Percentiles rank a stretch among this genome's conserved stretches.
These are phyloP conservation scores for Candida mesenterica DNA, from an alignment of 1,139 yeast species.

Conservation along the genomic window DNA sequence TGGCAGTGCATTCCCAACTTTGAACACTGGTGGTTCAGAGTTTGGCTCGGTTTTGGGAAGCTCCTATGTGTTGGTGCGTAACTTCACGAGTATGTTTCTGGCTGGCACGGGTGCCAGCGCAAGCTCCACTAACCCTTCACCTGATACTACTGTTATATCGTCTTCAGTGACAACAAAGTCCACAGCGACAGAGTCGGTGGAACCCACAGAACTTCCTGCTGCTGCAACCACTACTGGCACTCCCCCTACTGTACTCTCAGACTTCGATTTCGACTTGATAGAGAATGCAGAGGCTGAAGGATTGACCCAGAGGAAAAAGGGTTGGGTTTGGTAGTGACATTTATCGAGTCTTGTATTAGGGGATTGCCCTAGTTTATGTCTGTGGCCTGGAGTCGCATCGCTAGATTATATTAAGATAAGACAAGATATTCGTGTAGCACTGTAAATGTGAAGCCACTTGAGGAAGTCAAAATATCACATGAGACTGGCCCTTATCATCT, in stretches of 20 bases:
- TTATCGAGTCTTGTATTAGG: neutral
- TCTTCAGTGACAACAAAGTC: no score
- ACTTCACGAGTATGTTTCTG: slow-evolving; percentile 13
- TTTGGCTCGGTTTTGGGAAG: slow-evolving; percentile 12
- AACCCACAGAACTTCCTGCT: slow-evolving; percentile 1
- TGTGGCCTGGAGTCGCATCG: no score
- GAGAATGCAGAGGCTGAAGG: slow-evolving; percentile 21
- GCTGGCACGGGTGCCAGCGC: no score
- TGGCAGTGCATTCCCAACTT: neutral
- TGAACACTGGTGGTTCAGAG: neutral
- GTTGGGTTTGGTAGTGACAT: slow-evolving; percentile 35
- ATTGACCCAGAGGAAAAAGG: slow-evolving; percentile 16
- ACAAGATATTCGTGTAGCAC: no score
- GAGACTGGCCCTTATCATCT: no score
- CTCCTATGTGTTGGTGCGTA: slow-evolving; percentile 18
- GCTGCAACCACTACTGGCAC: neutral
- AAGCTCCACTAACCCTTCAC: no score
- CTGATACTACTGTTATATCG: no score
- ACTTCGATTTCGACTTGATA: slow-evolving; percentile 44
- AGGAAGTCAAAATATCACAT: no score
- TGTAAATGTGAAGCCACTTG: no score
- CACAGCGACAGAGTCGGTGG: no score
- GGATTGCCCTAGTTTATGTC: no score
- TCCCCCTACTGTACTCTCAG: neutral
- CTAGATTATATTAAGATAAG: neutral